Evolutionary conservation across 2,329 filamentous ascomycete genomes (phyloP).

Genomic region (Cercospora nicotianae): DNA sequence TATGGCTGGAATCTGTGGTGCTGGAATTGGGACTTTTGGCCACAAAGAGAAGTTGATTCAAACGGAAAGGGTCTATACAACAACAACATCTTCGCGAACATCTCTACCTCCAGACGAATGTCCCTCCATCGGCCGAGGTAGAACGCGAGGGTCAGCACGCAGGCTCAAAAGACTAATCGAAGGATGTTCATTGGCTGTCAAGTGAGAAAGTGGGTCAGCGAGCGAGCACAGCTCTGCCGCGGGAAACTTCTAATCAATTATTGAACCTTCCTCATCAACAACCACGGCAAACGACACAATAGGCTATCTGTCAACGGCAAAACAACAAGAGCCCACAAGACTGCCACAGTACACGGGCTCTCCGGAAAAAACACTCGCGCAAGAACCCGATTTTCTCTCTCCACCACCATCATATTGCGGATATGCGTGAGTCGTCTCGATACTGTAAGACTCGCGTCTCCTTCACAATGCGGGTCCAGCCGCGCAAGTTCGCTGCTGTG

Average conservation of each 20-base stretch:
- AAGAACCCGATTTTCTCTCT: not conserved
- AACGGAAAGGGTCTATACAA: not conserved
- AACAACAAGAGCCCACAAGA: no score
- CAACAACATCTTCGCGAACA: constrained; percentile 2
- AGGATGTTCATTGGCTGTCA: not conserved
- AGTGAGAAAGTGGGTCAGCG: not conserved
- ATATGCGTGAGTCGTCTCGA: not conserved
- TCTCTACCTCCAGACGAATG: not conserved
- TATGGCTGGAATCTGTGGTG: constrained; percentile 1
- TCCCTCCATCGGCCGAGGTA: constrained; percentile 10
- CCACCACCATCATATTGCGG: not conserved
- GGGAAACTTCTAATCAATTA: no score
- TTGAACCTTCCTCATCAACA: no score
- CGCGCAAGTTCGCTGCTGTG: not conserved
- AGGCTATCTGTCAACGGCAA: no score
- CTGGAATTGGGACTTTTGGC: not conserved
- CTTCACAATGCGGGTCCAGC: not conserved
- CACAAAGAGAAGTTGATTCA: not conserved
- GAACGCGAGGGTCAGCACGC: not conserved
- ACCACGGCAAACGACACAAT: no score
- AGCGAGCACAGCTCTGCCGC: not conserved
- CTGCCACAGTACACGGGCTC: no score
- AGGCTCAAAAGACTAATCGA: constrained; percentile 10
- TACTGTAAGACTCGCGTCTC: not conserved
- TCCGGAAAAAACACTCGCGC: not conserved